A percentile compares a stretch with the other conserved stretches of the same genome.
Evolutionary conservation across 2,329 filamentous ascomycete species (phyloP).

Genomic region (Colletotrichum melonis): DNA sequence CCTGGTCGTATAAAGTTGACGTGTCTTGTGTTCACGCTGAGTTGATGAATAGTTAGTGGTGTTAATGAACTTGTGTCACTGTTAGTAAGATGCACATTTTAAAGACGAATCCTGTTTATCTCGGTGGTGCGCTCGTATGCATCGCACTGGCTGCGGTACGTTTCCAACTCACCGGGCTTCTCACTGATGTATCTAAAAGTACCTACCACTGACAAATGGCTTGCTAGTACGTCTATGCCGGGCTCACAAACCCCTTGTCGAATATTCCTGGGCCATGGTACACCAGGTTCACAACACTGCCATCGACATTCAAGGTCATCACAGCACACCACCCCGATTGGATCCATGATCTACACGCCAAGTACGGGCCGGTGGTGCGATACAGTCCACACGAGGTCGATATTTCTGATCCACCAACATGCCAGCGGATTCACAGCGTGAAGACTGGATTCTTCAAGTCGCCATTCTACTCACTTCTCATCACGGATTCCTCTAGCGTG

Average conservation of each 20-base stretch:
- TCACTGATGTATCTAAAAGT: no score
- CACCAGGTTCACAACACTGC: conserved; percentile 17
- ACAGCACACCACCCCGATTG: conserved; percentile 10
- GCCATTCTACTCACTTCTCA: conserved; percentile 19
- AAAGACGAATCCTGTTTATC: conserved; percentile 9
- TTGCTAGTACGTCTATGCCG: conserved; percentile 15
- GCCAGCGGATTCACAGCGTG: conserved; percentile 44
- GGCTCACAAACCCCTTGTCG: conserved; percentile 20
- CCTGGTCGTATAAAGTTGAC: background rate
- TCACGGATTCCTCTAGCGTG: conserved; percentile 32
- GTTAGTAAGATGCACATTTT: conserved; percentile 3
- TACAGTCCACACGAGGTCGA: conserved; percentile 26
- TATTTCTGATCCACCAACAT: conserved; percentile 37
- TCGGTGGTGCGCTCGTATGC: conserved; percentile 3
- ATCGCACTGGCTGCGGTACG: conserved; percentile 12
- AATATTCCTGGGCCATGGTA: conserved; percentile 28
- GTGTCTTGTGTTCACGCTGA: no score
- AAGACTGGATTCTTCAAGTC: conserved; percentile 22
- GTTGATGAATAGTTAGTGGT: no score
- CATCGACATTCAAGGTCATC: conserved; percentile 7
- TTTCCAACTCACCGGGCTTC: fast-evolving
- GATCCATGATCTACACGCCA: conserved; percentile 25
- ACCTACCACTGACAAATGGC: no score
- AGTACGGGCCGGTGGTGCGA: conserved; percentile 30
- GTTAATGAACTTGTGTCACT: background rate